phyloP scores from a whole-genome alignment of 805 yeast genomes.

The Kuraishia floccosa region DNA sequence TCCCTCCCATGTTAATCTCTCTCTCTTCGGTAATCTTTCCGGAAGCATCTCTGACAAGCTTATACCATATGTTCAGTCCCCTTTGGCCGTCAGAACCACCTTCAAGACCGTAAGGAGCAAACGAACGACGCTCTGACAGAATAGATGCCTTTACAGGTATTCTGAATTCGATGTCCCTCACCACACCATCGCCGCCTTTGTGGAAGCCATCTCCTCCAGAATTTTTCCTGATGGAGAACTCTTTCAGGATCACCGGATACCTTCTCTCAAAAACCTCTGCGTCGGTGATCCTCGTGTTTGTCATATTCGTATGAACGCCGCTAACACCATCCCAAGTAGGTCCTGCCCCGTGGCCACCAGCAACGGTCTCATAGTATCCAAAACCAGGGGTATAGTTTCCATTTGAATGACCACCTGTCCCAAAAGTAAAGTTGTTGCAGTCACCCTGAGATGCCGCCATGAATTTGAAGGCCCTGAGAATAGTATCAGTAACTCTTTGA shows the following conservation, averaged over 20 bases:
- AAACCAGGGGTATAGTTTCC: constrained; percentile 29
- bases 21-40: too few relatives aligned
- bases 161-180: constrained; percentile 35
- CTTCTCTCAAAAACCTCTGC: constrained; percentile 41
- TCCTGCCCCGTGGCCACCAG: constrained; percentile 30
- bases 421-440: constrained; percentile 81
- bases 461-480: constrained; percentile 68
- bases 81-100: constrained; percentile 43
- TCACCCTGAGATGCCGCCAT: constrained; percentile 90
- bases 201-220: constrained; percentile 40
- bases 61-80: constrained; percentile 27
- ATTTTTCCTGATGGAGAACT: constrained; percentile 28
- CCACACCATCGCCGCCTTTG: constrained; percentile 40
- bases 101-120: constrained; percentile 41
- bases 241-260: constrained; percentile 36
- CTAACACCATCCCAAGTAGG: constrained; percentile 30
- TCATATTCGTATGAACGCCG: constrained; percentile 42
- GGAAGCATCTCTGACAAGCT: constrained; percentile 15
- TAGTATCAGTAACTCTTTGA: constrained; percentile 77
- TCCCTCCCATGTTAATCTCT: constrained; percentile 19
- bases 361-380: constrained; percentile 42
- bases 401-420: constrained; percentile 32
- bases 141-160: constrained; percentile 28
- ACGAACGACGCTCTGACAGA: constrained; percentile 39
- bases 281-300: constrained; percentile 45